Conservation (phyloP, 192 early-diverging fungal species). For the Rhizophagus clarus region DNA sequence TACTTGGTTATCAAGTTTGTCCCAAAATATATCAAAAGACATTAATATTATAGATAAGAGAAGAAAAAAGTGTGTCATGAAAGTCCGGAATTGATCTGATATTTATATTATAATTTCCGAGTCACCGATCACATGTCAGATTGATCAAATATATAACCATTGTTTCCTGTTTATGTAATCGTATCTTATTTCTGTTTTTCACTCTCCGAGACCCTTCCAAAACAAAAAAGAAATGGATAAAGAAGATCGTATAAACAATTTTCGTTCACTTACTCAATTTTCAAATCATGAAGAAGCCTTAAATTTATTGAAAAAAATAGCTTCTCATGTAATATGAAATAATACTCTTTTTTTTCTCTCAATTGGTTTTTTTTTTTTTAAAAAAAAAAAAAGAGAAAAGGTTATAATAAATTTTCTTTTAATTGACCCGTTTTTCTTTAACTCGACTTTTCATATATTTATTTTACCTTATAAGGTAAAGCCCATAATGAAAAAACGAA, state of each 20-base stretch:
- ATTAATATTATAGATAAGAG: not conserved
- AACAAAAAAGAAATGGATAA: not conserved
- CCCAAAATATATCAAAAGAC: constrained; percentile 35
- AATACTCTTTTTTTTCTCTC: not conserved
- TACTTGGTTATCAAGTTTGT: constrained; percentile 26
- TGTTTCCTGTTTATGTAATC: no score
- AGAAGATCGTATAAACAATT: not conserved
- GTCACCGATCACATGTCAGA: no score
- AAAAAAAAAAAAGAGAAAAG: not conserved
- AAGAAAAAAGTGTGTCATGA: no score
- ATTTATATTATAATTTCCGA: no score
- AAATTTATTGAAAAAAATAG: constrained; percentile 42
- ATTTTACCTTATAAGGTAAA: constrained; percentile 46
- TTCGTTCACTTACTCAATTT: not conserved
- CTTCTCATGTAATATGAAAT: constrained; percentile 37
- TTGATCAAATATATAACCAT: no score
- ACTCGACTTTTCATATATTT: not conserved
- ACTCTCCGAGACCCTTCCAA: not conserved
- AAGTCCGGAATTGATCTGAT: no score
- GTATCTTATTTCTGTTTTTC: no score
- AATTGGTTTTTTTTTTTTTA: not conserved
- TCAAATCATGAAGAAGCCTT: constrained; percentile 50
- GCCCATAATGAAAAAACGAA: constrained; percentile 69
- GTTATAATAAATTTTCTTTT: no score
- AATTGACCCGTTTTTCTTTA: not conserved